These are phyloP conservation scores for Alternaria burnsii DNA, from an alignment of 2,329 filamentous ascomycete species.

Conservation along the genomic window DNA sequence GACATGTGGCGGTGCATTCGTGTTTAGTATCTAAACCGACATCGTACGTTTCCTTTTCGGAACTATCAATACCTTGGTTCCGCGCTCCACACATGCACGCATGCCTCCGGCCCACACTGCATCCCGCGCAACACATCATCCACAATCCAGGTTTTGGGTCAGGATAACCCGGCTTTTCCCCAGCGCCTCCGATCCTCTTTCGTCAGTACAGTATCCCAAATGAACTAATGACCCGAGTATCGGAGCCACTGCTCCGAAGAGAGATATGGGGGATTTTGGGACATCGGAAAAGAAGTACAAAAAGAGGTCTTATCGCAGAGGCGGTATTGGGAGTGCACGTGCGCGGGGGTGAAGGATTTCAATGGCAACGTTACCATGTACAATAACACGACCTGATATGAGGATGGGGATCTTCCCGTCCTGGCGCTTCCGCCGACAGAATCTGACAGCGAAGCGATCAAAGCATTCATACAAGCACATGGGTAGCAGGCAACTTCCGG, in stretches of 20 bases:
- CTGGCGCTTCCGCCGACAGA: constrained; percentile 14
- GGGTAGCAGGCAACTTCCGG: not conserved
- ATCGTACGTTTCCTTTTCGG: constrained; percentile 6
- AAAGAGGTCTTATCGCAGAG: not conserved
- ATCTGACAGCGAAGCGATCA: not conserved
- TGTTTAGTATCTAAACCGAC: not conserved
- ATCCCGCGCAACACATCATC: constrained; percentile 9
- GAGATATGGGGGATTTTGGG: not conserved
- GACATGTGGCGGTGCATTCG: constrained; percentile 18
- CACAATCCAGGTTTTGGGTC: constrained; percentile 8
- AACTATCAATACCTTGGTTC: constrained; percentile 8
- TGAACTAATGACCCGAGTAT: not conserved
- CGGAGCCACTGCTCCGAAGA: constrained; percentile 4
- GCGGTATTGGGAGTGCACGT: not conserved
- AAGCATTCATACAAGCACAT: constrained; percentile 3
- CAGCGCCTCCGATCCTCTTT: not conserved
- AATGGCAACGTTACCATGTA: constrained; percentile 1
- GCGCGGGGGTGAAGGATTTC: not conserved
- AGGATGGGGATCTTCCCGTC: constrained; percentile 8
- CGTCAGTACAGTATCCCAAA: constrained; percentile 3
- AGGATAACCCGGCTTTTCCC: constrained; percentile 5
- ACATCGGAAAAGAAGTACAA: constrained; percentile 3
- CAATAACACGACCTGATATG: constrained; percentile 5
- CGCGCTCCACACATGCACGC: constrained; percentile 8
- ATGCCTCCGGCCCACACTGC: constrained; percentile 5